Percentiles rank a stretch among this genome's conserved stretches.
Conservation (phyloP, 331 rosid species). For the Pyrus hybrid region DNA sequence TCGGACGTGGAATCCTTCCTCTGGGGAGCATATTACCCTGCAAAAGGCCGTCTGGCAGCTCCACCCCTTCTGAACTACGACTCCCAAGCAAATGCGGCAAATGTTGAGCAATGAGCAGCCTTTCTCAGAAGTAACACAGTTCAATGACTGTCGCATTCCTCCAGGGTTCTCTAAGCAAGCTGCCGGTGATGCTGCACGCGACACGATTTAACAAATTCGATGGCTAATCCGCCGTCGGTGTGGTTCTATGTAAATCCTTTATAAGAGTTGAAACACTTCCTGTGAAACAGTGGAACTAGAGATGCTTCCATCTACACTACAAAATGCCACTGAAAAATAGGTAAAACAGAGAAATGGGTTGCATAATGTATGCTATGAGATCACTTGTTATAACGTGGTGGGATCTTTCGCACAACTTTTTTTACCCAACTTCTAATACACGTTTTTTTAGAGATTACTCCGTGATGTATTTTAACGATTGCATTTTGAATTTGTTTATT, state of each 20-base stretch:
- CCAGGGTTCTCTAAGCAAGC: not conserved
- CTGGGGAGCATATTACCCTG: constrained; percentile 8
- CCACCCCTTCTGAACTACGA: not conserved
- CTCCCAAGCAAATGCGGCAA: not conserved
- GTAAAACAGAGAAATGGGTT: no score
- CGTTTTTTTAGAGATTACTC: rapidly evolving
- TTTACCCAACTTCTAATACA: no score
- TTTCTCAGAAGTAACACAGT: not conserved
- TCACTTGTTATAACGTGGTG: no score
- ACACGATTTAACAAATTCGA: not conserved
- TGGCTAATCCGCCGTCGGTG: not conserved
- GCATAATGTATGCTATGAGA: no score
- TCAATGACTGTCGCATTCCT: not conserved
- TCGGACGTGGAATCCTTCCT: not conserved
- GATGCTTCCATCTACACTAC: no score
- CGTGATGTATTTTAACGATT: no score
- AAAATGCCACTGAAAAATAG: no score
- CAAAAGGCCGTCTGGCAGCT: not conserved
- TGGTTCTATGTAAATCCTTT: not conserved
- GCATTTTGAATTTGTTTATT: no score
- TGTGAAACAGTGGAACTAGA: no score
- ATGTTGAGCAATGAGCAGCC: not conserved
- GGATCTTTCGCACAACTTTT: no score
- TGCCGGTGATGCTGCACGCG: not conserved
- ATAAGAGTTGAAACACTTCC: not conserved